Base-by-base conservation (phyloP, 208 protist genomes). In the Crithidia mellificae region DNA sequence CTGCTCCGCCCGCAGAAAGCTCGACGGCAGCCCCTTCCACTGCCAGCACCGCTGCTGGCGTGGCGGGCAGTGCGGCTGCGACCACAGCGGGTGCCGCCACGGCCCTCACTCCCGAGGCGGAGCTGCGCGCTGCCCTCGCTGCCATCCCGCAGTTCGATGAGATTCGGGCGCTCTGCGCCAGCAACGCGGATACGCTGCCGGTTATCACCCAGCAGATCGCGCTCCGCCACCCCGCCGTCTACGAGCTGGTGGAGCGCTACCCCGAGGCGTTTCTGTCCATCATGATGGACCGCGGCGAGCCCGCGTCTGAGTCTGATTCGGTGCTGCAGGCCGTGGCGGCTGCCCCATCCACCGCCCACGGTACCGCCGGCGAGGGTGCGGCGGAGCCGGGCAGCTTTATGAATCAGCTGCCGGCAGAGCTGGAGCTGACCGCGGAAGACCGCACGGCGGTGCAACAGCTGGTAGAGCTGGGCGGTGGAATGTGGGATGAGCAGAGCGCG, bases 111-210 rank as follows among this genome's bases (percentile, higher is more conserved):
- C 50, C 57, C 12, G 54, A 44, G 55, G 58, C 55, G 17, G 68
- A 73, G 57, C 67, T 95, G 72, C 76, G 80, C 36, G 47, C 70
- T 0, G 71, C 80, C 36, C 81, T 96, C 34, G 75, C 63, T 19
- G 72, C 67, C 30, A 86, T 96, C 32, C 91, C 88, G 2, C 78
- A 90, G 51, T 93, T 96, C 56, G 82, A 84, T 20, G 52, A 89
- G 46, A 90, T 96, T 47, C 85, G 84, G 27, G 17, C 72, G 1
- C 63, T 90, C 30, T 87, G 87, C 53, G 74, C 81, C 59, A 39
- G 72, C 54, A 93, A 94, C 80, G 78, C 68, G 27, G 70, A 81
- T 15, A 78, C 74, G 14, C 56, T 96, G 43, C 64, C 77, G 14
- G 63, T 85, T 1, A 77, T 93, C 22, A 75, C 92, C 70, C 62